These are phyloP conservation scores for Phytophthora colocasiae DNA, from an alignment of 352 stramenopile genomes.

Conservation along the genomic window DNA sequence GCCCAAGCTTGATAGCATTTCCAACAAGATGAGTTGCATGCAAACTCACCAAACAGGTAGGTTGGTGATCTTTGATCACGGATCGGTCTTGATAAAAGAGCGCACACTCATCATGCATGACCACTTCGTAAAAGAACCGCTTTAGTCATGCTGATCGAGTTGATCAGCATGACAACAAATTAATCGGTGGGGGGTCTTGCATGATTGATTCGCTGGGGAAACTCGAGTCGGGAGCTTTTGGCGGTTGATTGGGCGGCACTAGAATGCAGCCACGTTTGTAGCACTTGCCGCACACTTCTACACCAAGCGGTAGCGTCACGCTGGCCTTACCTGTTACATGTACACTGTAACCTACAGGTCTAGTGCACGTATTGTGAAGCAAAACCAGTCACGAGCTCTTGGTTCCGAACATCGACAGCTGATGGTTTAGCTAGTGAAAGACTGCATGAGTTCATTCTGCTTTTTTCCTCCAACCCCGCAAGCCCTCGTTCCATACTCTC, in stretches of 20 bases:
- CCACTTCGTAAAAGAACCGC: not conserved
- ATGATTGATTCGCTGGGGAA: constrained; percentile 1
- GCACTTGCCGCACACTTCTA: not conserved
- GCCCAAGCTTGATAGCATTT: no score
- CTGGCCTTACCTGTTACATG: not conserved
- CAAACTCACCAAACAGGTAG: no score
- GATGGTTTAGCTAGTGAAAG: not conserved
- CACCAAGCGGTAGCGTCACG: not conserved
- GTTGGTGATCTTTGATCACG: not conserved
- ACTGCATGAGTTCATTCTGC: constrained; percentile 11
- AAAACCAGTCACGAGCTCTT: no score
- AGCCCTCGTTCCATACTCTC: not conserved
- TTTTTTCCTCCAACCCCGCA: constrained; percentile 9
- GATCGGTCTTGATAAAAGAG: not conserved
- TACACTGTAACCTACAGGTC: no score
- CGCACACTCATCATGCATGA: constrained; percentile 6
- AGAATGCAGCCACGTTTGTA: not conserved
- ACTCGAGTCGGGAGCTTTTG: constrained; percentile 3
- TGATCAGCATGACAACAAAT: constrained; percentile 8
- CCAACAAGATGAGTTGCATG: no score
- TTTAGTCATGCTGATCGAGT: not conserved
- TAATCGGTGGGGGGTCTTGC: constrained; percentile 1
- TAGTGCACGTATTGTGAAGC: no score
- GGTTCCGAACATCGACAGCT: no score
- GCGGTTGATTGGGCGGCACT: constrained; percentile 7